Conservation (phyloP, 495 filamentous ascomycete genomes). For the Penicillium atrosanguineum region DNA sequence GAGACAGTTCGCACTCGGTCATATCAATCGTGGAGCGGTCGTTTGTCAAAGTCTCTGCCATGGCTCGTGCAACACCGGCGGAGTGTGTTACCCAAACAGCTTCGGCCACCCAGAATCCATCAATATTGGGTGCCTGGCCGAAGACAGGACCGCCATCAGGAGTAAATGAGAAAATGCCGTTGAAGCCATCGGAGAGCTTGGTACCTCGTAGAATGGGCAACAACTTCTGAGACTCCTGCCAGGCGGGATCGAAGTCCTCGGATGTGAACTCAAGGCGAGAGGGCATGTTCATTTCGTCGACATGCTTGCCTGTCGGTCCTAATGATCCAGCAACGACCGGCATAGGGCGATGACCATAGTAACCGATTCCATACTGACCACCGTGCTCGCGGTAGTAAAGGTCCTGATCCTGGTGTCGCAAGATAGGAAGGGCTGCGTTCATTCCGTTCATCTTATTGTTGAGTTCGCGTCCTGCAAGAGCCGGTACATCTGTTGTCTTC, state of each 20-base stretch:
- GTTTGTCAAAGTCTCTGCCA: slow-evolving; percentile 47
- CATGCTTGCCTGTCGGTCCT: slow-evolving; percentile 40
- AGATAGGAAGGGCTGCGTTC: slow-evolving; percentile 44
- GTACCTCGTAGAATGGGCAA: slow-evolving; percentile 40
- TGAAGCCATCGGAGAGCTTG: slow-evolving; percentile 49
- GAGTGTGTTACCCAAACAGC: slow-evolving; percentile 57
- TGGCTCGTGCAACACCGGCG: slow-evolving; percentile 49
- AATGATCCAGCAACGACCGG: slow-evolving; percentile 42
- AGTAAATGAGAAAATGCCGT: slow-evolving; percentile 54
- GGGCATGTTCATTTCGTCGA: slow-evolving; percentile 52
- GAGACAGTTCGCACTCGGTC: slow-evolving; percentile 47
- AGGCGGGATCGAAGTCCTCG: slow-evolving; percentile 50
- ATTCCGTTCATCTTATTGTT: slow-evolving; percentile 33
- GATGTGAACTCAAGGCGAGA: slow-evolving; percentile 47
- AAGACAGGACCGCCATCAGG: slow-evolving; percentile 51
- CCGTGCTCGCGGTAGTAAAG: slow-evolving; percentile 55
- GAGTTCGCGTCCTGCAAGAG: slow-evolving; percentile 27
- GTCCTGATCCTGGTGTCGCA: slow-evolving; percentile 51
- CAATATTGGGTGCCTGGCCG: slow-evolving; percentile 44
- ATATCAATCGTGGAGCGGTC: slow-evolving; percentile 46
- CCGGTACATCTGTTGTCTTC: slow-evolving; percentile 43
- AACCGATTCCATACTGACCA: slow-evolving; percentile 51
- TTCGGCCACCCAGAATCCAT: slow-evolving; percentile 53
- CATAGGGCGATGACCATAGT: slow-evolving; percentile 53
- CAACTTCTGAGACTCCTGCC: slow-evolving; percentile 42